Base-by-base conservation (phyloP, 208 protist species). In the Balamuthia mandrillaris region DNA sequence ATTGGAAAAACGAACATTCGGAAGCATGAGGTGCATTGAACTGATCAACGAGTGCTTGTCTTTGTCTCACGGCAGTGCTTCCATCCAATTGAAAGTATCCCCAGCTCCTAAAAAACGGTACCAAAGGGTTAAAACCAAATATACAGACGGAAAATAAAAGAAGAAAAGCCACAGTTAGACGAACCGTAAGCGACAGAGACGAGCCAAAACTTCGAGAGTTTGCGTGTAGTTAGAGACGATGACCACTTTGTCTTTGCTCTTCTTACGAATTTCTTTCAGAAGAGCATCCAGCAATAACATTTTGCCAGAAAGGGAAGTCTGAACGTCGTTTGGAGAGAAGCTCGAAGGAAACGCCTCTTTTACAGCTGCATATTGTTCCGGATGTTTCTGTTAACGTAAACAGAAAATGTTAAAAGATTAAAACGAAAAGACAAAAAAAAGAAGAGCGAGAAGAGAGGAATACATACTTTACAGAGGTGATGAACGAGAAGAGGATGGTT, bases 21-120 rank as follows among this genome's bases (percentile, higher is more conserved):
- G 54, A 41, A 45, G 29, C 65, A 3, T 35, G 2, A 6, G 86
- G 65, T n/a, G 89, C 74, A 85, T 96, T 95, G 90, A 95, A 96
- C 0, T 47, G 39, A 33, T 92, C 84, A 3, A 96, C 94, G 21
- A 97, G 85, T 12, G 91, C 61, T 47, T 94, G 93, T 16, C 97
- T 92, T 84, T 96, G 94, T 5, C 86, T 88, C 9, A 88, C 89
- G 29, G 88, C 91, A n/a, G 93, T 94, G 29, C 86, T 92, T 56
- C 98, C 98, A 84, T 99, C 97, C 0, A 99, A 89, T 21, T 96
- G 94, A 78, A 97, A 94, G 82, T 90, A 97, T 1, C 78, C 85
- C 63, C 97, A 95, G 0, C 72, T 58, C 61, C 87, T 74, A n/a
- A n/a, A n/a, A n/a, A n/a, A n/a, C n/a, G n/a, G n/a, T n/a, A n/a